Evolutionary conservation across 805 yeast species (phyloP).

Genomic region (Yarrowia deformans): DNA sequence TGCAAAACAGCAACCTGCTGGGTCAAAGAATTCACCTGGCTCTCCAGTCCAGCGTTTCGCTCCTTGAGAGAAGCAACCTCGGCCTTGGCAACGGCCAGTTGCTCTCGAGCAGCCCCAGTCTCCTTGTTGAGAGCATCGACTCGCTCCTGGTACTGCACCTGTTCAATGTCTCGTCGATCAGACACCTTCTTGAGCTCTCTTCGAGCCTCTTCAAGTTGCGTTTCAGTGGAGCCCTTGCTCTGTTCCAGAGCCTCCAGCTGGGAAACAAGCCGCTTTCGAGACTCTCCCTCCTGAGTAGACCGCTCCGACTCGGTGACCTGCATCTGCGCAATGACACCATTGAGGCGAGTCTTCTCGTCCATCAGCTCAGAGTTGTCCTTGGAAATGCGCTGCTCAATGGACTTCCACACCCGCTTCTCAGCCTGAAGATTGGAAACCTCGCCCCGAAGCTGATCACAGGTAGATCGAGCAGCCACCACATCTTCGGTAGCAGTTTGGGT

Average conservation of each 20-base stretch:
- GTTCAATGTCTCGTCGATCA: constrained; percentile 64
- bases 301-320: constrained; percentile 70
- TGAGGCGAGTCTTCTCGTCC: constrained; percentile 66
- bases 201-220: constrained; percentile 56
- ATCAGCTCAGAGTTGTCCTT: constrained; percentile 61
- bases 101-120: constrained; percentile 54
- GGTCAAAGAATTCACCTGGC: constrained; percentile 48
- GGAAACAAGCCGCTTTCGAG: constrained; percentile 58
- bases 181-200: constrained; percentile 61
- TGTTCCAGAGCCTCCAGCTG: constrained; percentile 60
- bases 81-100: constrained; percentile 54
- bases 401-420: constrained; percentile 61
- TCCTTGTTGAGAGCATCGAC: constrained; percentile 62
- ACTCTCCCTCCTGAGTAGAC: constrained; percentile 58
- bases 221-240: constrained; percentile 56
- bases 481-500: constrained; percentile 62
- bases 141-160: constrained; percentile 65
- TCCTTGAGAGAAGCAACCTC: constrained; percentile 53
- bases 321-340: constrained; percentile 62
- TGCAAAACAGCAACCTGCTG: constrained; percentile 45
- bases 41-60: constrained; percentile 52
- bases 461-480: constrained; percentile 60
- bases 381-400: constrained; percentile 59
- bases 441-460: constrained; percentile 55
- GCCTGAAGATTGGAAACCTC: constrained; percentile 59